phyloP scores from a whole-genome alignment of 2,329 filamentous ascomycete species.

The Chaetomium sp. region DNA sequence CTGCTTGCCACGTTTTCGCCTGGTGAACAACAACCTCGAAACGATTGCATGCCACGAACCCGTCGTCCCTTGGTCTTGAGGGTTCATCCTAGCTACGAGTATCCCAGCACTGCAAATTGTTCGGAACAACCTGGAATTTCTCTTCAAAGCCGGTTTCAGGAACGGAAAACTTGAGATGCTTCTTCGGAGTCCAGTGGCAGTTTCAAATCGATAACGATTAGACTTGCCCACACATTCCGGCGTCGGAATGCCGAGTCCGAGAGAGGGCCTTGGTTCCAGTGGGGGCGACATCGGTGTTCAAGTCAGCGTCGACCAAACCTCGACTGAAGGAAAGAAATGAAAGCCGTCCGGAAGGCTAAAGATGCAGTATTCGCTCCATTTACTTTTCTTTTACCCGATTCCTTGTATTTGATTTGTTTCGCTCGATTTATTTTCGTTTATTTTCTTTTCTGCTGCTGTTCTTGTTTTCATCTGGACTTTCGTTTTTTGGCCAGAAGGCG shows the following conservation, averaged over 20 bases:
- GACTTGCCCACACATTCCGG: background rate
- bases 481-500: too few species aligned
- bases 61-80: background rate
- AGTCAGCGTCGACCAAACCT: too few species aligned
- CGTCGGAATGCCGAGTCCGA: background rate
- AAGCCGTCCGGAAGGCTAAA: too few species aligned
- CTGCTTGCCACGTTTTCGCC: conserved; percentile 9
- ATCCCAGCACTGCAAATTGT: background rate
- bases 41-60: background rate
- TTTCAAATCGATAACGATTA: conserved; percentile 12
- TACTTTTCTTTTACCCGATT: too few species aligned
- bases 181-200: background rate
- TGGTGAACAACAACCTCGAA: background rate
- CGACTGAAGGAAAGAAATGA: too few species aligned
- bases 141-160: conserved; percentile 6
- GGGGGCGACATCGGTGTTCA: conserved; percentile 23
- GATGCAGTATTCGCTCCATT: too few species aligned
- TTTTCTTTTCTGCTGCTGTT: too few species aligned
- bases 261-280: background rate
- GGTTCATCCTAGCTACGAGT: background rate
- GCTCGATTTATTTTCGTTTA: too few species aligned
- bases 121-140: background rate
- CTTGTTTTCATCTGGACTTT: too few species aligned
- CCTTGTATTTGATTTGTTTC: too few species aligned
- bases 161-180: background rate